Conservation (phyloP, 768 basidiomycete genomes). For the Leccinum ochraceum region DNA sequence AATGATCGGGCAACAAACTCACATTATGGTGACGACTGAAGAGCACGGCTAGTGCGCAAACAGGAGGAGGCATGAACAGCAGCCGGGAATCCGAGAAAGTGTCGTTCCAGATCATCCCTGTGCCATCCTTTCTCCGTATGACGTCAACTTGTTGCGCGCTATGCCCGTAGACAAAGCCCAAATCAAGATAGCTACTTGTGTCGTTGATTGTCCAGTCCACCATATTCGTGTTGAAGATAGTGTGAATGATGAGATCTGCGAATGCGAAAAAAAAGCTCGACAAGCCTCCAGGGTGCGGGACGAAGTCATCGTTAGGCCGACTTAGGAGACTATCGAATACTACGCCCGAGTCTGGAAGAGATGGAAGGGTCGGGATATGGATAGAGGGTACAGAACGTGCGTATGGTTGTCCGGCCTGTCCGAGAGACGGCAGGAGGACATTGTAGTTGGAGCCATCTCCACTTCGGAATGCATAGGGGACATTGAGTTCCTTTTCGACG, state of each 20-base stretch:
- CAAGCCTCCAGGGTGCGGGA: constrained; percentile 65
- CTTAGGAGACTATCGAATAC: constrained; percentile 73
- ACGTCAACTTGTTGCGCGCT: constrained; percentile 45
- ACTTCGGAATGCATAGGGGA: constrained; percentile 54
- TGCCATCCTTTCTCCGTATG: constrained; percentile 64
- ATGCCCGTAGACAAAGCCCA: constrained; percentile 73
- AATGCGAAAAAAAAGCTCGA: constrained; percentile 79
- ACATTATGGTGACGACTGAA: constrained; percentile 77
- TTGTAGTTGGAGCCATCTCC: constrained; percentile 66
- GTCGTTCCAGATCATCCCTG: constrained; percentile 65
- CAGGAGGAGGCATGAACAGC: constrained; percentile 71
- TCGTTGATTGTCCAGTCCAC: constrained; percentile 57
- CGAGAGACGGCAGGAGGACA: constrained; percentile 52
- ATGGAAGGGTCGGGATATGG: constrained; percentile 41
- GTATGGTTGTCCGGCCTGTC: constrained; percentile 63
- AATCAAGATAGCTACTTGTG: constrained; percentile 72
- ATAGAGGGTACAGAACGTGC: constrained; percentile 63
- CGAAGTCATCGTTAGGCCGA: constrained; percentile 37
- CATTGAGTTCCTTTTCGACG: constrained; percentile 6
- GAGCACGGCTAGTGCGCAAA: constrained; percentile 65
- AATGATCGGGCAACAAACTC: constrained; percentile 22
- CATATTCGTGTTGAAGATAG: constrained; percentile 60
- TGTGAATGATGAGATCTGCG: constrained; percentile 75
- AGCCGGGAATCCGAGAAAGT: constrained; percentile 68
- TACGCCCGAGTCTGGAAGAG: constrained; percentile 64